phyloP scores from a whole-genome alignment of 768 basidiomycete species.

The Suillus subalutaceus region DNA sequence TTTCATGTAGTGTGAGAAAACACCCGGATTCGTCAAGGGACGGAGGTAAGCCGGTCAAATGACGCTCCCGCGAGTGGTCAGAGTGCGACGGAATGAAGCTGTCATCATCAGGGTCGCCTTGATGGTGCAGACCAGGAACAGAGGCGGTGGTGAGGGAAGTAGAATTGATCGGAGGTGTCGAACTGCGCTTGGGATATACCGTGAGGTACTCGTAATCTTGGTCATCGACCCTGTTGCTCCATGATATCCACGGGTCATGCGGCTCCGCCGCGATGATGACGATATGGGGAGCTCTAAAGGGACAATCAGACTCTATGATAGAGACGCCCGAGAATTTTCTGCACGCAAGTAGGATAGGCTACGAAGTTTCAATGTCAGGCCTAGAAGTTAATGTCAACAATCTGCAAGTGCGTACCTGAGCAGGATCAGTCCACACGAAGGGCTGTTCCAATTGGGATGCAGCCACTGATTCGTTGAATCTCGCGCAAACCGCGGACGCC shows the following conservation, averaged over 20 bases:
- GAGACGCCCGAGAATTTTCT: slow-evolving; percentile 34
- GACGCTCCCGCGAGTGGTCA: slow-evolving; percentile 13
- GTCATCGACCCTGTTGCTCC: slow-evolving; percentile 30
- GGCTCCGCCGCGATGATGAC: slow-evolving; percentile 43
- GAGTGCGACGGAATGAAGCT: too few relatives aligned
- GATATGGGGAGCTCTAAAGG: slow-evolving; percentile 49
- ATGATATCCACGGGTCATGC: slow-evolving; percentile 41
- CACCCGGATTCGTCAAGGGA: slow-evolving; percentile 5
- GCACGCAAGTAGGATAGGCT: slow-evolving; percentile 38
- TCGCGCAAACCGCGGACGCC: slow-evolving; percentile 40
- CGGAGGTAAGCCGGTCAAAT: background rate
- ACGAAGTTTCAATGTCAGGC: background rate
- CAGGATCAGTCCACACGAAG: slow-evolving; percentile 55
- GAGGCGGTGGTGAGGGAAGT: background rate
- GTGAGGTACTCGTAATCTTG: slow-evolving; percentile 11
- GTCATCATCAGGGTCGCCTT: background rate
- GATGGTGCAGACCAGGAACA: slow-evolving; percentile 1
- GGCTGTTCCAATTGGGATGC: slow-evolving; percentile 39
- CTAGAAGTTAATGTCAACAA: background rate
- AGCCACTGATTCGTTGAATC: slow-evolving; percentile 40
- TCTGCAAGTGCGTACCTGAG: slow-evolving; percentile 40
- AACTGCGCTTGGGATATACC: background rate
- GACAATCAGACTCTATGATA: slow-evolving; percentile 46
- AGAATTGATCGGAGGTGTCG: background rate
- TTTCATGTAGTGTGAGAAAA: slow-evolving; percentile 8